Percentiles rank a stretch among this genome's conserved stretches.
These are phyloP conservation scores for Malus fusca DNA, from an alignment of 306 rosid genomes.

Conservation along the genomic window DNA sequence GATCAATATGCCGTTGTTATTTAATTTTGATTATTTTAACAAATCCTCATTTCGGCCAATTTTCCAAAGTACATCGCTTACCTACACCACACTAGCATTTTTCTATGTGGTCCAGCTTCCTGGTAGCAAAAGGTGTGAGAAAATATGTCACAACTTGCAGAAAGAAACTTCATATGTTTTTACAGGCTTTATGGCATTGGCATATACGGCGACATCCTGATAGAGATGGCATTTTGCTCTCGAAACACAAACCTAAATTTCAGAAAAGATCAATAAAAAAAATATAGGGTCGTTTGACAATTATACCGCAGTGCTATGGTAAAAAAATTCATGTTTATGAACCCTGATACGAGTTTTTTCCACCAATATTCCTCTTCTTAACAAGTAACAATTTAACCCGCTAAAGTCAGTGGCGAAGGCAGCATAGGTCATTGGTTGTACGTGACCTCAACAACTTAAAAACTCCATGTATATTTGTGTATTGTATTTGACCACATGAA, in stretches of 20 bases:
- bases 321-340: no score
- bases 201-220: neutral
- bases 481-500: no score
- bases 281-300: no score
- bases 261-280: neutral
- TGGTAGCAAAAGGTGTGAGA: neutral
- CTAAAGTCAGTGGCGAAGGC: no score
- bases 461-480: no score
- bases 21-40: neutral
- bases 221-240: neutral
- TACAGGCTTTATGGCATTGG: neutral
- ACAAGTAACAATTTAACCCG: no score
- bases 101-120: neutral
- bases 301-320: no score
- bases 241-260: neutral
- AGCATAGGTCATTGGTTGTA: no score
- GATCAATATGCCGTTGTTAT: neutral
- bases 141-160: neutral
- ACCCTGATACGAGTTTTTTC: no score
- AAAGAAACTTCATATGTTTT: neutral
- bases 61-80: neutral
- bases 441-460: no score
- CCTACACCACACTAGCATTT: neutral
- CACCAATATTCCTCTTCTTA: no score
- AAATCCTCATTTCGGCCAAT: neutral